phyloP scores from a whole-genome alignment of 495 filamentous ascomycete species.

The Lophium mytilinum region DNA sequence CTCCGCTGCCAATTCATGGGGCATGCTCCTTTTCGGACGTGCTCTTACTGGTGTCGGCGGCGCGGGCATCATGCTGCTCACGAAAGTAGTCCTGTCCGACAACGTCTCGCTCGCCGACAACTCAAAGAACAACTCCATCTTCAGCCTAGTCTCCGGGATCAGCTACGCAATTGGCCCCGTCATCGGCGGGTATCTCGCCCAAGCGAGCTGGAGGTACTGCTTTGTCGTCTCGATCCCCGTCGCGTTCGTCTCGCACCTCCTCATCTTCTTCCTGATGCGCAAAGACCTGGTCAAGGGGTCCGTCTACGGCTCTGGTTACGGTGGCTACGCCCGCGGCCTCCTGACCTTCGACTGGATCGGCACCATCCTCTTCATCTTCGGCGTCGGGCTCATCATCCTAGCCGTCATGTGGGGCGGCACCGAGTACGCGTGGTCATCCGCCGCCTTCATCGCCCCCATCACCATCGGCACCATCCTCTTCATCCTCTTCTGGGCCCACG shows the following conservation, averaged over 20 bases:
- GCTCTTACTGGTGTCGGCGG: slow-evolving; percentile 49
- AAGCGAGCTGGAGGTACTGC: slow-evolving; percentile 49
- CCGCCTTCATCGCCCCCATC: slow-evolving; percentile 46
- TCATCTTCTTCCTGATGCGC: slow-evolving; percentile 38
- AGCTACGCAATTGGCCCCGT: slow-evolving; percentile 49
- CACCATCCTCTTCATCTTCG: slow-evolving; percentile 50
- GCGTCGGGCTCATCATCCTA: slow-evolving; percentile 47
- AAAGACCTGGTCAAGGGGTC: slow-evolving; percentile 33
- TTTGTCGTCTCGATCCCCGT: slow-evolving; percentile 52
- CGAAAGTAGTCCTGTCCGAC: slow-evolving; percentile 50
- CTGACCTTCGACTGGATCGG: slow-evolving; percentile 47
- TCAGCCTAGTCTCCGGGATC: slow-evolving; percentile 43
- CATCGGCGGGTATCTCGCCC: slow-evolving; percentile 40
- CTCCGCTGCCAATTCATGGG: slow-evolving; percentile 47
- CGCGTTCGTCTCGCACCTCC: slow-evolving; percentile 32
- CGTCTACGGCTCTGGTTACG: slow-evolving; percentile 1
- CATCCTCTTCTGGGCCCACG: slow-evolving; percentile 43
- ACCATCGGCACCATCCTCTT: slow-evolving; percentile 43
- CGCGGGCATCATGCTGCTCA: slow-evolving; percentile 46
- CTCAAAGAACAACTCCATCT: slow-evolving; percentile 49
- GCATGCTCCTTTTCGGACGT: slow-evolving; percentile 49
- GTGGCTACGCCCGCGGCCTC: slow-evolving; percentile 34
- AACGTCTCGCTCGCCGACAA: slow-evolving; percentile 49
- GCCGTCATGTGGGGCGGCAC: slow-evolving; percentile 53
- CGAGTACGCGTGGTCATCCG: slow-evolving; percentile 45